Conservation (phyloP, 768 basidiomycete genomes). For the Podaxis pistillaris region DNA sequence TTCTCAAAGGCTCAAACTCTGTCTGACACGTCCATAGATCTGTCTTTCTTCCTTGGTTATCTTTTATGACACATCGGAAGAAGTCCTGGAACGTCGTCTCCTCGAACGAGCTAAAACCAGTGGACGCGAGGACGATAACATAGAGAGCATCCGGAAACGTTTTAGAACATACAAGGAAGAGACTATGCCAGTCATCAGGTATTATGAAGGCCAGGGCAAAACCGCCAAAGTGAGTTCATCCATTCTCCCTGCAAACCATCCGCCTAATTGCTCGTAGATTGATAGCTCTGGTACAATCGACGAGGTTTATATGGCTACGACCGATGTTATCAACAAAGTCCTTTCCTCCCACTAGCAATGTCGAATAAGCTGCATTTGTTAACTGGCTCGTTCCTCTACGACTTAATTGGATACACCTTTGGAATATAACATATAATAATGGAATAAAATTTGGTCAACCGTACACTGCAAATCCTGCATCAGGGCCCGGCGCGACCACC, state of each 20-base stretch:
- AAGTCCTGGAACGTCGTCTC: constrained; percentile 83
- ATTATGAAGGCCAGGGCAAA: constrained; percentile 66
- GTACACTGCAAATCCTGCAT: constrained; percentile 47
- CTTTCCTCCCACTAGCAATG: constrained; percentile 15
- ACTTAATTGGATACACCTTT: neutral
- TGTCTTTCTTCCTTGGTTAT: constrained; percentile 79
- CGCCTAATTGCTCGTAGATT: constrained; percentile 34
- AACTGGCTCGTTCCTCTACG: neutral
- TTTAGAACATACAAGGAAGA: constrained; percentile 86
- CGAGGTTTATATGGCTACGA: constrained; percentile 65
- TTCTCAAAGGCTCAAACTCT: neutral
- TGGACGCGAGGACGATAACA: constrained; percentile 95
- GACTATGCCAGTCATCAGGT: constrained; percentile 90
- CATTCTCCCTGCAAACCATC: neutral
- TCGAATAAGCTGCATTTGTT: no score
- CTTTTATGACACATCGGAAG: constrained; percentile 85
- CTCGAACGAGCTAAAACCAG: constrained; percentile 91
- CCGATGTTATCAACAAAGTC: constrained; percentile 41
- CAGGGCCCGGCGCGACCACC: constrained; percentile 2
- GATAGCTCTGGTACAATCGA: constrained; percentile 69
- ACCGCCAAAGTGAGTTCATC: constrained; percentile 68
- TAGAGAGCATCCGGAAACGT: constrained; percentile 93
- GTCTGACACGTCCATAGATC: constrained; percentile 46
- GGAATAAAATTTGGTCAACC: constrained; percentile 25
- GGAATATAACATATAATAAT: constrained; percentile 4